phyloP scores from a whole-genome alignment of 805 yeast species.

The Cyberlindnera meyerae region DNA sequence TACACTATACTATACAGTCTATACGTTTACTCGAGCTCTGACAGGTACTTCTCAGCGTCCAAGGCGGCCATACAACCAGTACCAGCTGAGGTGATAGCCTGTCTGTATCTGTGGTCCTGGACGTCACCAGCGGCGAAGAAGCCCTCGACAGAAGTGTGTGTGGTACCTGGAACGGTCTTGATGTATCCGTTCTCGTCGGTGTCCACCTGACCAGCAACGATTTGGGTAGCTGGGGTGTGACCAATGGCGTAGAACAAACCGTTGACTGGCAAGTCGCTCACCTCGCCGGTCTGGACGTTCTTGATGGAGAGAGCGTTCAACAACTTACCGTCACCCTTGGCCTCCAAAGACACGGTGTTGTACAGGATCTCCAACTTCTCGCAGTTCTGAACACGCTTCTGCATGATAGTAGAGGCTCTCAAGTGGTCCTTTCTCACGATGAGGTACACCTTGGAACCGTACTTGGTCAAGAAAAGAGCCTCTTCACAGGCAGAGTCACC shows the following conservation, averaged over 20 bases:
- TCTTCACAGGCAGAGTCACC: conserved; percentile 99
- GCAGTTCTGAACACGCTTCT: conserved; percentile 78
- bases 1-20: too few relatives aligned
- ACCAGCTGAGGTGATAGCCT: conserved; percentile 99
- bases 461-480: conserved; percentile 93
- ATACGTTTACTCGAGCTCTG: conserved; percentile 46
- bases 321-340: conserved; percentile 90
- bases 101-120: conserved; percentile 95
- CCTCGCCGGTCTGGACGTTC: conserved; percentile 69
- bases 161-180: conserved; percentile 82
- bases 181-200: conserved; percentile 88
- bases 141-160: conserved; percentile 82
- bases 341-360: conserved; percentile 81
- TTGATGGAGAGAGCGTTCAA: conserved; percentile 59
- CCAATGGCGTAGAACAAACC: conserved; percentile 98
- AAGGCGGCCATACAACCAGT: conserved; percentile 99
- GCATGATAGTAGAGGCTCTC: conserved; percentile 97
- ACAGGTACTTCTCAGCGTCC: conserved; percentile 81
- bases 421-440: conserved; percentile 91
- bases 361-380: conserved; percentile 88
- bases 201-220: conserved; percentile 68
- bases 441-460: conserved; percentile 92
- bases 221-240: conserved; percentile 88
- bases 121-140: conserved; percentile 99
- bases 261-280: conserved; percentile 65